A percentile compares a stretch with the other conserved stretches of the same genome.
These are phyloP conservation scores for Mycena rosella DNA, from an alignment of 768 basidiomycete species.

Conservation along the genomic window DNA sequence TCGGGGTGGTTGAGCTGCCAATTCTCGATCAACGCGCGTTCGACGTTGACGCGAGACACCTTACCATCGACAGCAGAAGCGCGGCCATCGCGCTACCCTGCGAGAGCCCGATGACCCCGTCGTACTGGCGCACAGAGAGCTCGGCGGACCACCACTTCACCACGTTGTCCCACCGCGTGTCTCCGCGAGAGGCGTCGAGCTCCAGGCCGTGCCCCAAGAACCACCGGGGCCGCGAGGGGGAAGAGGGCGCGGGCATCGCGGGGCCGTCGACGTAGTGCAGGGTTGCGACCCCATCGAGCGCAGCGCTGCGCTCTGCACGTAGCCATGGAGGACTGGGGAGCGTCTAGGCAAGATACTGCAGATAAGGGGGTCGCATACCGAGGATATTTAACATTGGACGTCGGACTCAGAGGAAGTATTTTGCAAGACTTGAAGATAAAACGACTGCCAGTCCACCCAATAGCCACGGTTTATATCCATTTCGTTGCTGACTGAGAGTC, in stretches of 20 bases:
- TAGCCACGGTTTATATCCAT: no score
- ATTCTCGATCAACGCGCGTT: background rate
- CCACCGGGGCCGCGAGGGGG: conserved; percentile 38
- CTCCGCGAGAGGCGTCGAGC: conserved; percentile 11
- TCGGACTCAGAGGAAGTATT: no score
- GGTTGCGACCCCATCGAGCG: conserved; percentile 34
- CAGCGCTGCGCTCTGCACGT: conserved; percentile 38
- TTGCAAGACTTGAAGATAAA: no score
- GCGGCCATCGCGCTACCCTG: conserved; percentile 41
- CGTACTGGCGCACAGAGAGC: conserved; percentile 38
- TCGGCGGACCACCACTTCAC: conserved; percentile 40
- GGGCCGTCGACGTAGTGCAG: conserved; percentile 40
- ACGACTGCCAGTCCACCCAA: no score
- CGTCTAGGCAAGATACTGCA: background rate
- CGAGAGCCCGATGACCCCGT: conserved; percentile 40
- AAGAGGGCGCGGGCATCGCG: conserved; percentile 1
- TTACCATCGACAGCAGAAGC: conserved; percentile 41
- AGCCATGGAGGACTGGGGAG: conserved; percentile 36
- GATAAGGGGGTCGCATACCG: background rate
- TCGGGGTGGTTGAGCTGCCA: conserved; percentile 38
- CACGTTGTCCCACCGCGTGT: conserved; percentile 28
- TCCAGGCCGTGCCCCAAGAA: conserved; percentile 29
- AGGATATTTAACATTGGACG: conserved; percentile 29
- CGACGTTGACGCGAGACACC: no score
- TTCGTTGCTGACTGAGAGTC: no score